Percentiles rank a stretch among this genome's conserved stretches.
phyloP scores from a whole-genome alignment of 805 yeast genomes.

The Barnettozyma vustinii region DNA sequence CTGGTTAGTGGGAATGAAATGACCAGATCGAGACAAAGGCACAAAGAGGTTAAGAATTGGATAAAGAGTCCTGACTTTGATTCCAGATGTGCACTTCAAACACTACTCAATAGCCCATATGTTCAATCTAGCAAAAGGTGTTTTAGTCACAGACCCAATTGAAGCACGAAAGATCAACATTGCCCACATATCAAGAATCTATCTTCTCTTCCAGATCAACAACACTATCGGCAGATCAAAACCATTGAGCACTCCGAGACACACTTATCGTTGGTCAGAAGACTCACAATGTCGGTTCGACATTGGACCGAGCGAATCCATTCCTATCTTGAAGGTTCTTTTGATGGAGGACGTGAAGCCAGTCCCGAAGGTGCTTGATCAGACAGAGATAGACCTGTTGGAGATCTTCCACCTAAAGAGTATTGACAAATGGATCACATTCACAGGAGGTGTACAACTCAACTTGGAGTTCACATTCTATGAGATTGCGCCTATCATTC shows the following conservation, averaged over 20 bases:
- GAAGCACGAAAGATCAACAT: conserved; percentile 15
- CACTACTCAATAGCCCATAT: neutral
- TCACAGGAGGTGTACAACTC: conserved; percentile 15
- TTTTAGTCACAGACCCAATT: conserved; percentile 23
- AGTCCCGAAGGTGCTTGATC: conserved; percentile 14
- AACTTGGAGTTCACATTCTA: conserved; percentile 22
- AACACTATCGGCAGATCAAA: conserved; percentile 16
- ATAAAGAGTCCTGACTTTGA: no score
- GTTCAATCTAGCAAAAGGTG: conserved; percentile 18
- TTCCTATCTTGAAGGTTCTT: conserved; percentile 12
- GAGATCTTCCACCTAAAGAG: conserved; percentile 15
- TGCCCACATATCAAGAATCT: conserved; percentile 4
- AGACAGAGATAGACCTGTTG: conserved; percentile 14
- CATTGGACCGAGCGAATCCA: conserved; percentile 11
- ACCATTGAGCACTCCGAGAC: neutral
- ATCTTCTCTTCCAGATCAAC: conserved; percentile 21
- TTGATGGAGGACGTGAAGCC: conserved; percentile 15
- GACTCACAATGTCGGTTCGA: conserved; percentile 23
- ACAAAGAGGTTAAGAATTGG: neutral
- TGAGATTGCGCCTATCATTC: conserved; percentile 21
- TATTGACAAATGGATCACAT: conserved; percentile 11
- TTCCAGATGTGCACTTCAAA: neutral
- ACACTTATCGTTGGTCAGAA: conserved; percentile 17
- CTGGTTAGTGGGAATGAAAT: no score
- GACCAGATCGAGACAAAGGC: neutral